Base-by-base conservation (phyloP, 108 stramenopile genomes). In the Fistulifera solaris region DNA sequence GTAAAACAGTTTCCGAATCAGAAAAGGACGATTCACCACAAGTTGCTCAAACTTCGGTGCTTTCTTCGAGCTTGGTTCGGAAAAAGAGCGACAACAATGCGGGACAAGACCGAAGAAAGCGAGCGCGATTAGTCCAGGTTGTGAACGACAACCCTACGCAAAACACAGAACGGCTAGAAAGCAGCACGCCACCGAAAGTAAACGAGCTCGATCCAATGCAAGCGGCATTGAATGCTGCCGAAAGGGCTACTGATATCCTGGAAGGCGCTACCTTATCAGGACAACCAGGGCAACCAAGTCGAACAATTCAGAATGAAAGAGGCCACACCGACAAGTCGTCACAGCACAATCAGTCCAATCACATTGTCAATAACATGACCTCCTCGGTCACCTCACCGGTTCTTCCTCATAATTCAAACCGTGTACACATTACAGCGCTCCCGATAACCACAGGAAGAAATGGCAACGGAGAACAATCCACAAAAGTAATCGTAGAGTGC, bases 341-440 rank as follows among this genome's bases (percentile, higher is more conserved):
- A 70, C 81, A 83, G 48, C 69, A 80, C 18, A 70, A 76, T 41
- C 67, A 67, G 44, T 84, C 80, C 21, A 62, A 80, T 16, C 63
- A 80, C 14, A 63, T 81, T 59, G 41, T 62, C 17, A 35, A 35
- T 35, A 8, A 8, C 8, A 8, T 35, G 28, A 12, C 53, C 8
- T n/a, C 6, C 26, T 54, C 49, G 21, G 23, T 22, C 15, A 22
- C 49, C 14, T 35, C 31, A 8, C n/a, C 50, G 62, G 53, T 56
- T 22, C 13, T 48, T 0, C 83, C 83, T n/a, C 75, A 70, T 62
- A 78, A 54, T 44, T 75, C 75, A 11, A 66, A 73, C 26, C 68
- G 79, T 45, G 65, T 80, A 10, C 76, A 78, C 59, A 72, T 80
- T 27, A 56, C 76, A 26, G 83, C 82, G 18, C 68, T 88, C 15